Conservation (phyloP, 2,329 filamentous ascomycete species). For the Aspergillus costaricaensis region DNA sequence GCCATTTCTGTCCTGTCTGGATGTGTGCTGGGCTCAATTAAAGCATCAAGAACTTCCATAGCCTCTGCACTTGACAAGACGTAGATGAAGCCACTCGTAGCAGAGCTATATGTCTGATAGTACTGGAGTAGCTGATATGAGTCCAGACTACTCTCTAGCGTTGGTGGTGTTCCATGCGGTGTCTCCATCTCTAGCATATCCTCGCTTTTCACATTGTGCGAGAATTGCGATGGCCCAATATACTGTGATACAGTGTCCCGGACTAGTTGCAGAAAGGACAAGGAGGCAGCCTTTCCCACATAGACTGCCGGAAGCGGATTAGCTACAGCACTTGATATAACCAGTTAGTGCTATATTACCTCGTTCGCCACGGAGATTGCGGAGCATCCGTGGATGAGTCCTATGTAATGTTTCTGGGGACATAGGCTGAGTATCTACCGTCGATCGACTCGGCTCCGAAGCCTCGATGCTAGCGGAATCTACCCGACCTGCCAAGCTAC, state of each 20-base stretch:
- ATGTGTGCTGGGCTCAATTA: constrained; percentile 7
- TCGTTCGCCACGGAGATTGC: constrained; percentile 56
- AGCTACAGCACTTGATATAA: constrained; percentile 24
- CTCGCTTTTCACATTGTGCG: constrained; percentile 53
- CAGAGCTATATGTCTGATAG: constrained; percentile 34
- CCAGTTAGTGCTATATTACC: constrained; percentile 33
- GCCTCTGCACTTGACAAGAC: constrained; percentile 29
- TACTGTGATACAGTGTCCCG: constrained; percentile 51
- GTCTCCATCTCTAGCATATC: constrained; percentile 56
- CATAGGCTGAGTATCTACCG: constrained; percentile 19
- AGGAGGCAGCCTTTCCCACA: constrained; percentile 38
- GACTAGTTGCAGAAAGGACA: constrained; percentile 60
- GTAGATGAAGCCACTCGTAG: constrained; percentile 47
- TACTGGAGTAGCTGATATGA: constrained; percentile 36
- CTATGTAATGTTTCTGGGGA: constrained; percentile 34
- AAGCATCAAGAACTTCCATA: constrained; percentile 26
- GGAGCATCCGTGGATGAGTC: constrained; percentile 48
- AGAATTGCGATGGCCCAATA: constrained; percentile 58
- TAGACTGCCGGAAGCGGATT: constrained; percentile 25
- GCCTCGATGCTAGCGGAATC: constrained; percentile 13
- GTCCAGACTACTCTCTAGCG: constrained; percentile 34
- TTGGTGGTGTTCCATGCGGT: constrained; percentile 35
- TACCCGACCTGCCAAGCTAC: background rate
- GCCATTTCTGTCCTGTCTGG: constrained; percentile 31
- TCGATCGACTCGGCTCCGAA: background rate